phyloP scores from a whole-genome alignment of 75 land plant species.

The Azolla pinnata region DNA sequence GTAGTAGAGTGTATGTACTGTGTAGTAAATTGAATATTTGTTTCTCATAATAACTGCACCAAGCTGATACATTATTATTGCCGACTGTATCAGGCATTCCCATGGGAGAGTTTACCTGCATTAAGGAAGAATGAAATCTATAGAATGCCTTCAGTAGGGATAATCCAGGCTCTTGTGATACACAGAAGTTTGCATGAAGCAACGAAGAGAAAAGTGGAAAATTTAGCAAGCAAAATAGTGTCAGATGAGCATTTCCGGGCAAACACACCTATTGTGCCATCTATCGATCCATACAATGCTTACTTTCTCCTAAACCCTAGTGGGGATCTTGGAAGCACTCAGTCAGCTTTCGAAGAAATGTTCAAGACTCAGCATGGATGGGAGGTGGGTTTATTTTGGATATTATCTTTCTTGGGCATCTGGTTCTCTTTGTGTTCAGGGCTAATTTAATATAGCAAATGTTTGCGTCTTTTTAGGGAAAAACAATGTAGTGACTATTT shows the following conservation, averaged over 20 bases:
- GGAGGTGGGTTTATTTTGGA: conserved; percentile 35
- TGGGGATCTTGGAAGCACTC: conserved; percentile 69
- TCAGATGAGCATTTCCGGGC: not conserved
- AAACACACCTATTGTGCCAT: conserved; percentile 23
- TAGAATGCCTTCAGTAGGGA: conserved; percentile 86
- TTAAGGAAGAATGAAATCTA: conserved; percentile 62
- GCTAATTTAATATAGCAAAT: too few relatives aligned
- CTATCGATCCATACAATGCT: conserved; percentile 58
- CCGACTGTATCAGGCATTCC: conserved; percentile 51
- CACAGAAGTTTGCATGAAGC: conserved; percentile 7
- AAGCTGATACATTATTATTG: not conserved
- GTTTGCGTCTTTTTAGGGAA: too few relatives aligned
- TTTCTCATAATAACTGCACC: not conserved
- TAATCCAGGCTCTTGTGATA: conserved; percentile 33
- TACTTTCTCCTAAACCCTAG: conserved; percentile 83
- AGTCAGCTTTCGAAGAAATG: conserved; percentile 85
- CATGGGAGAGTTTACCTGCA: conserved; percentile 85
- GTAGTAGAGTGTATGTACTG: too few relatives aligned
- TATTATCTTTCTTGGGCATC: too few relatives aligned
- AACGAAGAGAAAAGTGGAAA: too few relatives aligned
- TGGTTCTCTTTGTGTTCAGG: too few relatives aligned
- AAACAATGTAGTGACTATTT: too few relatives aligned
- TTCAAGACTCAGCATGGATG: conserved; percentile 56
- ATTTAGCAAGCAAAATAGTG: not conserved
- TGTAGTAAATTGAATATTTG: not conserved